Base-by-base conservation (phyloP, 2,329 filamentous ascomycete genomes). In the Sarocladiaceae sp. region DNA sequence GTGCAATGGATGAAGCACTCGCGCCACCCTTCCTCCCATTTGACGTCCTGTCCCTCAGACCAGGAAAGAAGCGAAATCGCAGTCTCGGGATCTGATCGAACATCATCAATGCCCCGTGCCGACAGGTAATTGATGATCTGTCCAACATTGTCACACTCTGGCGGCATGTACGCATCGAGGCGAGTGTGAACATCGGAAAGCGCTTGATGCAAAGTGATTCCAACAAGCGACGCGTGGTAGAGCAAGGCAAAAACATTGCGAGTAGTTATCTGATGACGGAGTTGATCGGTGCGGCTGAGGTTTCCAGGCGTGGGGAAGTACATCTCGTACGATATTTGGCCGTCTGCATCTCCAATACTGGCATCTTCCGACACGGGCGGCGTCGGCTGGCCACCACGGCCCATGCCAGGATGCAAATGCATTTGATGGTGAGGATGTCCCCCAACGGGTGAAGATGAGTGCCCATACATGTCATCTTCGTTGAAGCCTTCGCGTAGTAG, bases 181-280 rank as follows among this genome's bases (percentile, higher is more conserved):
- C 85, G 78, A 7, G 75, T 68, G 35, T 83, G 81, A 0, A 89
- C 68, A 58, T 87, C 85, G 0, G 71, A 71, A 4, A 89, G 67
- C 31, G 84, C 82, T 58, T 87, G 82, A 57, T 77, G 79, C 0
- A 88, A 64, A 4, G 84, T 83, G 1, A 80, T 60, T 0, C 86
- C 86, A 2, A 88, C 84, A 0, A 88, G 71, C 0, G 84, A 84
- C 20, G 80, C 79, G 50, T 81, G 76, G 59, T 82, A 84, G 2
- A 88, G 65, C 29, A 88, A 66, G 0, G 84, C 85, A 58, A 89
- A 82, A 40, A 88, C 78, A 59, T 88, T 89, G 18, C 86, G 78
- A 1, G 84, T 85, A 0, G 85, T 84, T 44, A 88, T 74, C 57
- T 84, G 81, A 56, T 86, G 75, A 1, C 81, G 72, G 1, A 77